Conservation (phyloP, 768 basidiomycete genomes). For the Clavaria fumosa region DNA sequence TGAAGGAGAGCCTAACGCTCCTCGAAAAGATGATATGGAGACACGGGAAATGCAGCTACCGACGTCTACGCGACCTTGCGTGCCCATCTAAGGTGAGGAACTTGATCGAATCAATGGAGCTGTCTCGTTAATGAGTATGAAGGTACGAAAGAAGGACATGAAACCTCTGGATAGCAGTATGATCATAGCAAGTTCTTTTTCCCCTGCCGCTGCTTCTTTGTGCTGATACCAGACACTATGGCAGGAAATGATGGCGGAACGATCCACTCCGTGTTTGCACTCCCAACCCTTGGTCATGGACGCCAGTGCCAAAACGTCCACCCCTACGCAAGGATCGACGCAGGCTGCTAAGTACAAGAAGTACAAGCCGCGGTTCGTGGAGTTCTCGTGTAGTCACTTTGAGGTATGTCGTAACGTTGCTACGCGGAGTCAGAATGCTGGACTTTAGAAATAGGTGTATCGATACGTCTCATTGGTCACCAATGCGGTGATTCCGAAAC, state of each 20-base stretch:
- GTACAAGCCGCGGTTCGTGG: constrained; percentile 61
- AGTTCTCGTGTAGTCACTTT: constrained; percentile 50
- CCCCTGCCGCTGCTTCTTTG: not conserved
- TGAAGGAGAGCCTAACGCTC: constrained; percentile 38
- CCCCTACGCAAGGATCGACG: constrained; percentile 29
- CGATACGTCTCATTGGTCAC: constrained; percentile 51
- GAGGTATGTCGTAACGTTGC: constrained; percentile 32
- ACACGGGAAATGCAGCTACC: constrained; percentile 57
- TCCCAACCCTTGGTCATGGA: constrained; percentile 33
- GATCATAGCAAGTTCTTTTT: constrained; percentile 34
- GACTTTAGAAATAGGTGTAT: constrained; percentile 38
- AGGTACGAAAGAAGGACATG: constrained; percentile 27
- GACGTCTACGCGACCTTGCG: constrained; percentile 39
- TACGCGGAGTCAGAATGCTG: not conserved
- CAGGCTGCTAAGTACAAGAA: constrained; percentile 30
- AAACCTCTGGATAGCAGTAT: constrained; percentile 40
- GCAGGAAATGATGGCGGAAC: constrained; percentile 68
- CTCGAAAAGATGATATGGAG: constrained; percentile 49
- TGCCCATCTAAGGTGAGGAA: constrained; percentile 66
- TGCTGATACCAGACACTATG: too few relatives aligned
- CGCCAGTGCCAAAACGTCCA: constrained; percentile 29
- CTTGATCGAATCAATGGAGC: not conserved
- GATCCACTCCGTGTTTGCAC: constrained; percentile 37
- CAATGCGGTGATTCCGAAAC: constrained; percentile 51
- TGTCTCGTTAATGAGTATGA: not conserved